Percentiles rank a stretch among this genome's conserved stretches.
These are phyloP conservation scores for Hypoxylon sp. DNA, from an alignment of 2,329 filamentous ascomycete genomes.

Conservation along the genomic window DNA sequence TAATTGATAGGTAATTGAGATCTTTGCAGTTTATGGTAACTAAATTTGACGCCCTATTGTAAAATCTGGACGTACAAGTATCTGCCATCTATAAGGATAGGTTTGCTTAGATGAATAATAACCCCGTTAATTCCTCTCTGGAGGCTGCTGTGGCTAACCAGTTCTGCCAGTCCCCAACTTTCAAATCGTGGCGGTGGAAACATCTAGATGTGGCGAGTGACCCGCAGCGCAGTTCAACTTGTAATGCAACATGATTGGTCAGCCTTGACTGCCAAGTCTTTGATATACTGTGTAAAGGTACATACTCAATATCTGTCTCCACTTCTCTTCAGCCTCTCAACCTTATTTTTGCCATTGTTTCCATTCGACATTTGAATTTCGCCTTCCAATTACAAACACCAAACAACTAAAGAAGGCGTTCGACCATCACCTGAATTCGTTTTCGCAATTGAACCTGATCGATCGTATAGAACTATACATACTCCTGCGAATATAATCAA, in stretches of 20 bases:
- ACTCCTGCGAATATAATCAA: not conserved
- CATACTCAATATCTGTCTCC: slow-evolving; percentile 22
- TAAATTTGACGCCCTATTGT: not conserved
- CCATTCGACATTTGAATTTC: slow-evolving; percentile 23
- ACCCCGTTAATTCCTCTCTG: not conserved
- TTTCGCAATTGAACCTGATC: not conserved
- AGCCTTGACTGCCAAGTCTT: slow-evolving; percentile 30
- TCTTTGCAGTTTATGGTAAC: not conserved
- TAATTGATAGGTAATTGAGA: not conserved
- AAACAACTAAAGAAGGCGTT: not conserved
- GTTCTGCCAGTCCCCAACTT: not conserved
- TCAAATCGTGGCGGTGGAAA: slow-evolving; percentile 39
- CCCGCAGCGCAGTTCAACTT: slow-evolving; percentile 15
- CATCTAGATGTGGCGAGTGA: slow-evolving; percentile 41
- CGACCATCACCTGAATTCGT: slow-evolving; percentile 9
- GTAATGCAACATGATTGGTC: slow-evolving; percentile 22
- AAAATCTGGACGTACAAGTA: not conserved
- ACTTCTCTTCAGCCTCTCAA: slow-evolving; percentile 30
- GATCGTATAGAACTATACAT: not conserved
- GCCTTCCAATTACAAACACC: slow-evolving; percentile 27
- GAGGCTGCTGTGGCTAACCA: slow-evolving; percentile 22
- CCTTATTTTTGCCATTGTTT: slow-evolving; percentile 29
- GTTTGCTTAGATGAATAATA: slow-evolving; percentile 15
- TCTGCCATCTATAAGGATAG: not conserved
- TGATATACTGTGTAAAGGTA: not conserved